Evolutionary conservation across 2,329 filamentous ascomycete genomes (phyloP).

Genomic region (Fusarium devonianum): DNA sequence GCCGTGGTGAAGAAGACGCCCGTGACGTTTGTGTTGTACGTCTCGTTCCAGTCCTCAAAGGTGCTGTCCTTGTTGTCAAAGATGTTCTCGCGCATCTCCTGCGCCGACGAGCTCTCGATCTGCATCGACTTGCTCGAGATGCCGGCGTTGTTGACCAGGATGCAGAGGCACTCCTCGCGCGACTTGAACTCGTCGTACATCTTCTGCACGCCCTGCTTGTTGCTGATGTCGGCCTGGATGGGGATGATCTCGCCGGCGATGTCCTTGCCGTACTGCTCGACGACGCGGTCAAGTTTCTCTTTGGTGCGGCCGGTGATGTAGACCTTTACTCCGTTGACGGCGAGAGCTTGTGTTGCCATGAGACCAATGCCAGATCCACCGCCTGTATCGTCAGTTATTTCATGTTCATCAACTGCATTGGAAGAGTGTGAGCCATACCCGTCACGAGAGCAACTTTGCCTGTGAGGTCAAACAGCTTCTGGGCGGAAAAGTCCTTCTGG

Average conservation of each 20-base stretch:
- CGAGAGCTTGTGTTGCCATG: conserved; percentile 73
- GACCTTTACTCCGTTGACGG: conserved; percentile 71
- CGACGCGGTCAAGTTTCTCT: conserved; percentile 68
- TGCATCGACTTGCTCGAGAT: conserved; percentile 64
- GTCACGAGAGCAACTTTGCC: conserved; percentile 56
- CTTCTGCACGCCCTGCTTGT: conserved; percentile 64
- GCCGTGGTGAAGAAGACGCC: conserved; percentile 71
- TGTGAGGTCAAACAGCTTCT: conserved; percentile 52
- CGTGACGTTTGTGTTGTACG: conserved; percentile 79
- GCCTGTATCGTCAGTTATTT: conserved; percentile 40
- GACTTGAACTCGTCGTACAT: conserved; percentile 65
- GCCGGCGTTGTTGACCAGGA: conserved; percentile 74
- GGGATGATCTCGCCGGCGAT: conserved; percentile 63
- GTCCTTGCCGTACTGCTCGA: conserved; percentile 63
- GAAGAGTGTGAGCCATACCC: conserved; percentile 38
- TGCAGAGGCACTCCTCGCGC: conserved; percentile 64
- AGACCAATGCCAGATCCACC: conserved; percentile 70
- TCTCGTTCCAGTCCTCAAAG: conserved; percentile 74
- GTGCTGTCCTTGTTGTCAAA: conserved; percentile 68
- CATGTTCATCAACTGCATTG: neutral
- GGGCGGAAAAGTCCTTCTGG: conserved; percentile 44
- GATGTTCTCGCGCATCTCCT: conserved; percentile 65
- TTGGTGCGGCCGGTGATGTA: conserved; percentile 73
- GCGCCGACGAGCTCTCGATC: conserved; percentile 59
- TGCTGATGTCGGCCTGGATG: conserved; percentile 68